phyloP scores from a whole-genome alignment of 345 rosid species.

The Gossypium longicalyx region DNA sequence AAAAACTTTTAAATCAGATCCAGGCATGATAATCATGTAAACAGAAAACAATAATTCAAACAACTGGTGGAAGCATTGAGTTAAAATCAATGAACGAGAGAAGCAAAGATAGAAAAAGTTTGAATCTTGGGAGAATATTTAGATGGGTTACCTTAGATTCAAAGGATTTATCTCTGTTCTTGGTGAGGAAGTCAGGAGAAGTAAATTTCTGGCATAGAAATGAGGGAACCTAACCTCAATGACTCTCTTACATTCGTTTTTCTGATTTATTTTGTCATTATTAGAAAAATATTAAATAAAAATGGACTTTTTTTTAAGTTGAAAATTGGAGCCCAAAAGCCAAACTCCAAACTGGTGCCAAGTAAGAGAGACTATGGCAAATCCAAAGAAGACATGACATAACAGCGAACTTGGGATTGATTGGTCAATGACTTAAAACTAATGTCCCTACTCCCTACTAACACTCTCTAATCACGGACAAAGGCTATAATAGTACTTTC shows the following conservation, averaged over 20 bases:
- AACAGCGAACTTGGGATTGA: neutral
- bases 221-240: slow-evolving; percentile 10
- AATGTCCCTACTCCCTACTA: neutral
- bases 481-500: neutral
- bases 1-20: slow-evolving; percentile 27
- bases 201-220: slow-evolving; percentile 16
- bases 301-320: neutral
- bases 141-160: slow-evolving; percentile 28
- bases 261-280: slow-evolving; percentile 23
- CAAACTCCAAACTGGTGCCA: neutral
- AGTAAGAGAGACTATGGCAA: neutral
- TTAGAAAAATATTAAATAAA: neutral
- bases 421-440: neutral
- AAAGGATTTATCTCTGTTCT: slow-evolving; percentile 13
- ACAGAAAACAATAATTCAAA: slow-evolving; percentile 1
- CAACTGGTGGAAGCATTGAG: neutral
- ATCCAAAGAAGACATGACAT: neutral
- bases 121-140: slow-evolving; percentile 15
- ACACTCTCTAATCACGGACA: neutral
- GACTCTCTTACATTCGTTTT: neutral
- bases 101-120: slow-evolving; percentile 4
- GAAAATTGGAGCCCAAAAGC: neutral
- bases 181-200: slow-evolving; percentile 11
- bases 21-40: slow-evolving; percentile 15
- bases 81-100: slow-evolving; percentile 12